Base-by-base conservation (phyloP, 768 basidiomycete species). In the Rhizopogon roseolus region DNA sequence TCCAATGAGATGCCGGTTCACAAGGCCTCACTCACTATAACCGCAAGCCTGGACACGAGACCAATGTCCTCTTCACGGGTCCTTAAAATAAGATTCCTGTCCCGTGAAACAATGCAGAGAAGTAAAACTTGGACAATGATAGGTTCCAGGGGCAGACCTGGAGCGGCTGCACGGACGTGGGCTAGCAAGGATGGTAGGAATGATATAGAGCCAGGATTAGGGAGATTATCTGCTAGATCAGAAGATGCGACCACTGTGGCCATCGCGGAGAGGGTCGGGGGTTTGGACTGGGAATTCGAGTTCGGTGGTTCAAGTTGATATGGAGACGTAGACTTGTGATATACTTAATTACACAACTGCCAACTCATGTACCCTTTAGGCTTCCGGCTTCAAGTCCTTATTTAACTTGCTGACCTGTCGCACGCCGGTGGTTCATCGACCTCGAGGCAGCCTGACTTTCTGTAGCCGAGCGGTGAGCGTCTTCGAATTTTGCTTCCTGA, bases 71-170 rank as follows among this genome's bases (percentile, higher is more conserved):
- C 84, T 57, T 85, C 82, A 10, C 73, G 74, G 1, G 86, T 80
- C 41, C 84, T 76, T 16, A 91, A 70, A 52, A 91, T 74, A 28
- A 90, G 69, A 64, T 88, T 76, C 57, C 78, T 82, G 59, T 84
- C 73, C 1, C 81, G 80, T 3, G 86, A 76, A 36, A 86, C 70
- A 44, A 90, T 72, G 63, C 80, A 86, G 4, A 85, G 76, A 29
- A 90, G 76, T 14, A 89, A 69, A 19, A 84, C 81, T 63, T 85
- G 85, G 19, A 89, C 67, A 40, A 88, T 76, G 49, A 81, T 77
- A 9, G 80, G 74, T 50, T 90, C 86, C 3, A 88, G 53, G 7
- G 84, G 84, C 14, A 85, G 64, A 8, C 67, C 71, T n/a, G 79
- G 71, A 27, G 70, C 66, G 6, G 68, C 65, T n/a, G 71, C 59